phyloP scores from a whole-genome alignment of 2,329 filamentous ascomycete genomes.

The Xylaria sp. region DNA sequence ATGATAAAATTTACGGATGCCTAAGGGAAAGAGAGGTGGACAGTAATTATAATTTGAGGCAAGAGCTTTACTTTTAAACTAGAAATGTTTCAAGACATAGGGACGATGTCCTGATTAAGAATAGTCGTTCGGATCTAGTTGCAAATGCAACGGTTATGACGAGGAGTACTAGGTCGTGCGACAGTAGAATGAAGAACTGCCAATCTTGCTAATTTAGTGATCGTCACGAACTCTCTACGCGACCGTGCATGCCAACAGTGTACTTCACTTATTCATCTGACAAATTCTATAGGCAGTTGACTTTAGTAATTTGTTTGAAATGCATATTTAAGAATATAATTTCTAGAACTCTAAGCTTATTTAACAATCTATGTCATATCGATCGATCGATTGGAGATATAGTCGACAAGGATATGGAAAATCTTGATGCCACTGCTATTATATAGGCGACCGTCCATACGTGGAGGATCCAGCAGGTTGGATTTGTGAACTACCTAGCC shows the following conservation, averaged over 20 bases:
- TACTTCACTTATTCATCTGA: neutral
- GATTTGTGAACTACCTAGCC: slow-evolving; percentile 14
- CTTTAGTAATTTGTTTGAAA: too few species aligned
- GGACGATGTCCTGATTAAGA: neutral
- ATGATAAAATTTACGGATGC: neutral
- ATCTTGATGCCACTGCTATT: neutral
- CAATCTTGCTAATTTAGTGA: neutral
- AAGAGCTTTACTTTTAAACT: neutral
- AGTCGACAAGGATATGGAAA: neutral
- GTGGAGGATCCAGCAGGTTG: slow-evolving; percentile 9
- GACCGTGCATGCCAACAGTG: neutral
- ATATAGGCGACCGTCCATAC: slow-evolving; percentile 21
- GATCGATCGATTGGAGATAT: neutral
- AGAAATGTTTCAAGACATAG: neutral
- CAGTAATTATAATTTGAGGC: neutral
- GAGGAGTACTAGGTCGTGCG: neutral
- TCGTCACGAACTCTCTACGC: neutral
- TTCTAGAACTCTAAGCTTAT: too few species aligned
- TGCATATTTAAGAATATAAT: too few species aligned
- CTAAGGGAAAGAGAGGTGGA: neutral
- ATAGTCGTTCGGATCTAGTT: neutral
- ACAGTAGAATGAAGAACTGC: neutral
- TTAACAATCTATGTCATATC: neutral
- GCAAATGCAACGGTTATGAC: neutral
- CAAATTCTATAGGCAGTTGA: too few species aligned